These are phyloP conservation scores for Anthostomella pinea DNA, from an alignment of 2,329 filamentous ascomycete species.

Conservation along the genomic window DNA sequence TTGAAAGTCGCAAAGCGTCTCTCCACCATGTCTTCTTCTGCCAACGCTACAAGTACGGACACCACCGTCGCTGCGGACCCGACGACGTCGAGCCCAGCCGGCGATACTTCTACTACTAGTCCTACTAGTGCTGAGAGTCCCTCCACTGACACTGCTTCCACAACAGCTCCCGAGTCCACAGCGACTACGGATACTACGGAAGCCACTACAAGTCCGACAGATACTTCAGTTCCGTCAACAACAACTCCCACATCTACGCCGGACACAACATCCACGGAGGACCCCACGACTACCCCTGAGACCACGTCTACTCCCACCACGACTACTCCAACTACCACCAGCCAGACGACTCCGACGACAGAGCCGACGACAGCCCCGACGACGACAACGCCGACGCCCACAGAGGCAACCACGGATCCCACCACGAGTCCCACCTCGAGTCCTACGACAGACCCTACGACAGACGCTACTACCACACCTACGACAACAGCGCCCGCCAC, in stretches of 20 bases:
- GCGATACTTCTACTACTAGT: slow-evolving; percentile 8
- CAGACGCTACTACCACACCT: slow-evolving; percentile 5
- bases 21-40: slow-evolving; percentile 34
- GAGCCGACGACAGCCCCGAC: slow-evolving; percentile 6
- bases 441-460: slow-evolving; percentile 12
- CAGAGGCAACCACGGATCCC: slow-evolving; percentile 1
- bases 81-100: slow-evolving; percentile 11
- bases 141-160: no score
- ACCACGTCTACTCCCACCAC: slow-evolving; percentile 5
- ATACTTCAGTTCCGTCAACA: slow-evolving; percentile 14
- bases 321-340: slow-evolving; percentile 11
- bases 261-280: no score
- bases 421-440: slow-evolving; percentile 3
- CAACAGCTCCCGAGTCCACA: no score
- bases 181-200: no score
- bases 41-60: slow-evolving; percentile 25
- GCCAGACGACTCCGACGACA: slow-evolving; percentile 1
- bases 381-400: slow-evolving; percentile 5
- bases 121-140: no score
- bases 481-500: slow-evolving; percentile 10
- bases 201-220: slow-evolving; percentile 11
- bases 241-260: slow-evolving; percentile 12
- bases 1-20: slow-evolving; percentile 18
- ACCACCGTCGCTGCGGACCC: slow-evolving; percentile 10
- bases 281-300: slow-evolving; percentile 11